Evolutionary conservation across 768 basidiomycete genomes (phyloP).

Genomic region (Psilocybe sp.): DNA sequence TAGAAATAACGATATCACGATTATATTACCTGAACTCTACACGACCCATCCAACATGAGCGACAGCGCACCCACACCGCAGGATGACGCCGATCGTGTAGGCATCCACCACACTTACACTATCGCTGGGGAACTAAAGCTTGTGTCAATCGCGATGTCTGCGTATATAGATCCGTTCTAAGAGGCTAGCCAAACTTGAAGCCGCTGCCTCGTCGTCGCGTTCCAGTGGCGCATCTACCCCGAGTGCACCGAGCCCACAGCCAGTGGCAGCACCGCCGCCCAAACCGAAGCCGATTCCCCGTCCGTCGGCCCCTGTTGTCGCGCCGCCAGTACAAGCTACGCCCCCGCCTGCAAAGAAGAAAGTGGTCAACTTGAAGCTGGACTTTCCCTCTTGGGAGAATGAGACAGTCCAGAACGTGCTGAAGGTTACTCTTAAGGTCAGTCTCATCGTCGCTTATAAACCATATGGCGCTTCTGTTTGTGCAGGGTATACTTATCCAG

Average conservation of each 20-base stretch:
- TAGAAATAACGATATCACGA: not conserved
- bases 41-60: conserved; percentile 27
- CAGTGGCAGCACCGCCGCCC: conserved; percentile 15
- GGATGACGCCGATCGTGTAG: conserved; percentile 80
- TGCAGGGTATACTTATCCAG: conserved; percentile 6
- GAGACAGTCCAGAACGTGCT: conserved; percentile 66
- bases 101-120: conserved; percentile 10
- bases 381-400: conserved; percentile 69
- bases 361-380: conserved; percentile 39
- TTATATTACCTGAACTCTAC: not conserved
- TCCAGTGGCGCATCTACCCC: conserved; percentile 23
- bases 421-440: conserved; percentile 76
- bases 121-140: not conserved
- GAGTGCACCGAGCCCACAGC: conserved; percentile 17
- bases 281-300: conserved; percentile 34
- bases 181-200: conserved; percentile 82
- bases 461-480: not conserved
- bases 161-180: conserved; percentile 82
- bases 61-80: conserved; percentile 49
- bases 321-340: conserved; percentile 29
- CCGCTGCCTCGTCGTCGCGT: conserved; percentile 31
- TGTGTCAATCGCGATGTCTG: not conserved
- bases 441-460: conserved; percentile 20
- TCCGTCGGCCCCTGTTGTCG: conserved; percentile 21
- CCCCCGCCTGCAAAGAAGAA: conserved; percentile 49